Percentiles rank a stretch among this genome's conserved stretches.
Conservation (phyloP, 2,329 filamentous ascomycete species). For the Colletotrichum limetticola region DNA sequence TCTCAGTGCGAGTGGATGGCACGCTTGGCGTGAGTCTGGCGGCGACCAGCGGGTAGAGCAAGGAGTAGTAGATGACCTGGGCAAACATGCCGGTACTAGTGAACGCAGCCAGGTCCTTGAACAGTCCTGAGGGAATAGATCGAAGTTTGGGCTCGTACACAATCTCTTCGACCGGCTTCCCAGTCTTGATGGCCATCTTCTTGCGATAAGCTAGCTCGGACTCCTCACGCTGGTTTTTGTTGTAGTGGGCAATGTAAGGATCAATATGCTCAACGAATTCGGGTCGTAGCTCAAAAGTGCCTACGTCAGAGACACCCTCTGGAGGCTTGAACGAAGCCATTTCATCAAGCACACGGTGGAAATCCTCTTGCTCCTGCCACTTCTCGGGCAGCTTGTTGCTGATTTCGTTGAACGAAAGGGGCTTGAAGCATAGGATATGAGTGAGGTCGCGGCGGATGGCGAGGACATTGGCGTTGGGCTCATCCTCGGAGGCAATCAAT, state of each 20-base stretch:
- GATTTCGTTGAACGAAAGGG: slow-evolving; percentile 93
- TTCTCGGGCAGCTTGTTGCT: slow-evolving; percentile 87
- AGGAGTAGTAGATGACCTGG: slow-evolving; percentile 88
- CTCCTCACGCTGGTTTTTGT: slow-evolving; percentile 96
- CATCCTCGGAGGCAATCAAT: slow-evolving; percentile 75
- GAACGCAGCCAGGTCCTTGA: slow-evolving; percentile 80
- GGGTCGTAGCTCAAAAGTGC: slow-evolving; percentile 91
- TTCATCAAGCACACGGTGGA: slow-evolving; percentile 83
- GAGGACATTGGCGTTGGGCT: slow-evolving; percentile 71
- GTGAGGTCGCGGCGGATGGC: slow-evolving; percentile 89
- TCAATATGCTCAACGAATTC: slow-evolving; percentile 90
- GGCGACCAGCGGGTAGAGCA: slow-evolving; percentile 82
- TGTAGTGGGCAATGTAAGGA: slow-evolving; percentile 96
- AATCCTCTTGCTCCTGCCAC: slow-evolving; percentile 88
- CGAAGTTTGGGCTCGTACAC: slow-evolving; percentile 91
- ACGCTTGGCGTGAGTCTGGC: slow-evolving; percentile 77
- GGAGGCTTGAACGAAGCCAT: slow-evolving; percentile 92
- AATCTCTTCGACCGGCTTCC: slow-evolving; percentile 82
- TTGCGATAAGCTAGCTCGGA: slow-evolving; percentile 90
- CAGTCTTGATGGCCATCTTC: slow-evolving; percentile 87
- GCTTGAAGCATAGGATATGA: slow-evolving; percentile 96
- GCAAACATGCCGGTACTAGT: slow-evolving; percentile 88
- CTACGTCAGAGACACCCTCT: slow-evolving; percentile 90
- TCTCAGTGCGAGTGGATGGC: slow-evolving; percentile 85
- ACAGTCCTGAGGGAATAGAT: slow-evolving; percentile 80